Evolutionary conservation across 371 early-diverging fungal species (phyloP), one percentile per base, ranked within the genome.

Genomic region (Entomophthora muscae): DNA sequence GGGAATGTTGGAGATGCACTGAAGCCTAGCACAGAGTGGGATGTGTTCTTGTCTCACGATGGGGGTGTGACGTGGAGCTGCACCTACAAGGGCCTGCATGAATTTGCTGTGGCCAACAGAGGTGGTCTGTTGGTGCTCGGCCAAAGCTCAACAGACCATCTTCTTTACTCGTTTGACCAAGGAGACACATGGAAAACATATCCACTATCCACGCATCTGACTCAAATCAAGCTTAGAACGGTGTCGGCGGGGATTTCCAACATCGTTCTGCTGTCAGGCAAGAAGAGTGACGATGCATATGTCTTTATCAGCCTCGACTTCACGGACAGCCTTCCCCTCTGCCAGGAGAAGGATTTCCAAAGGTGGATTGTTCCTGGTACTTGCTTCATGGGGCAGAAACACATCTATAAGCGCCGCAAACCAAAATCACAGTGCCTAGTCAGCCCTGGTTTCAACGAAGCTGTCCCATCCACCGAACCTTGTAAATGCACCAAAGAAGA

Each of bases 81-180:
- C 66, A 83, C 82, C 3, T 73, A 71, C 26, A 79, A 83, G 67
- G 93, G 86, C 27, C 84, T 93, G 5, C 91, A 95, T 69, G 84
- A 84, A 67, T 93, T 89, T 72, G 93, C 90, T 60, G 78, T 93
- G 66, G 91, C 86, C 3, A 91, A 95, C 65, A 79, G 83, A 71
- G 98, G 96, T 3, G 73, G 84, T 1, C 63, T 91, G 2, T 70
- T 95, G 42, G 83, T 85, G 1, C 69, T 90, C 21, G 83, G 85
- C 0, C 81, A 87, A 64, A 88, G 90, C 64, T 80, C 83, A 59
- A 83, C 84, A 0, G 78, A 84, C 64, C 71, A 72, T 52, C 63
- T 93, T n/a, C 69, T 72, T 66, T 93, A 85, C 75, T 87, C 85
- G 61, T 78, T 78, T 54, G 85, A 97, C 63, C 83, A 84, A 67